These are phyloP conservation scores for Aegilops sharonensis DNA, from an alignment of 176 grass and related monocot genomes.

Conservation along the genomic window DNA sequence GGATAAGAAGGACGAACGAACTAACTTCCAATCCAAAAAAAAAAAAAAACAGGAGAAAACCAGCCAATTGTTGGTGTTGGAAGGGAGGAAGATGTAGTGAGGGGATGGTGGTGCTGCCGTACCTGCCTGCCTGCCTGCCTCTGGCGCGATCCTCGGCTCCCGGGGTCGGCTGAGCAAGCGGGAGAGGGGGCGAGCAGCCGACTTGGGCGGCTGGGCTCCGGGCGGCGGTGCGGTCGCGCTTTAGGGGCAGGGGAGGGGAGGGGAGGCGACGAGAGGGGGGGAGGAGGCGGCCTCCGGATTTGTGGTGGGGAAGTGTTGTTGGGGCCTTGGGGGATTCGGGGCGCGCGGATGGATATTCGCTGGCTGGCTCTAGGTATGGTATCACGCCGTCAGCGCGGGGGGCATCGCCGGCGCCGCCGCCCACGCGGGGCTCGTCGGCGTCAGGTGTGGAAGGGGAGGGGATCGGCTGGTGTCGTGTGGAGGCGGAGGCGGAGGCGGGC, in stretches of 20 bases:
- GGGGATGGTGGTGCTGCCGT: not conserved
- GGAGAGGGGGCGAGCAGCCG: too few species aligned
- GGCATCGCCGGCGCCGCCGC: constrained; percentile 26
- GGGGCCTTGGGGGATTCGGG: not conserved
- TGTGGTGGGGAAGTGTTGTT: constrained; percentile 12
- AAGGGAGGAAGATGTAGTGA: not conserved
- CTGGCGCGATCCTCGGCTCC: not conserved
- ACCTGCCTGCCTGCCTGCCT: constrained; percentile 5
- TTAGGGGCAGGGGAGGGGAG: not conserved
- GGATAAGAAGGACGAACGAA: not conserved
- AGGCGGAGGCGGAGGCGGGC: not conserved
- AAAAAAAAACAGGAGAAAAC: not conserved
- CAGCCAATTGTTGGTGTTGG: not conserved
- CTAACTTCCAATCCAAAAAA: not conserved
- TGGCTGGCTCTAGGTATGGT: not conserved
- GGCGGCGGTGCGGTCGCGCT: not conserved
- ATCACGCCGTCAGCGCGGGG: constrained; percentile 24
- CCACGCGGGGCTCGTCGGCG: not conserved
- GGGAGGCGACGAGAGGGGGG: not conserved
- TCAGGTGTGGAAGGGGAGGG: not conserved
- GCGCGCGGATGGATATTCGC: constrained; percentile 26
- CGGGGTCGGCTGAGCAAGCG: not conserved
- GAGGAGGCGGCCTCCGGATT: not conserved
- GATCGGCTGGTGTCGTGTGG: not conserved
- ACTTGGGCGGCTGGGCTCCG: not conserved